Percentiles rank a stretch among this genome's conserved stretches.
phyloP scores from a whole-genome alignment of 371 early-diverging fungal genomes.

The Mucor velutinosus region DNA sequence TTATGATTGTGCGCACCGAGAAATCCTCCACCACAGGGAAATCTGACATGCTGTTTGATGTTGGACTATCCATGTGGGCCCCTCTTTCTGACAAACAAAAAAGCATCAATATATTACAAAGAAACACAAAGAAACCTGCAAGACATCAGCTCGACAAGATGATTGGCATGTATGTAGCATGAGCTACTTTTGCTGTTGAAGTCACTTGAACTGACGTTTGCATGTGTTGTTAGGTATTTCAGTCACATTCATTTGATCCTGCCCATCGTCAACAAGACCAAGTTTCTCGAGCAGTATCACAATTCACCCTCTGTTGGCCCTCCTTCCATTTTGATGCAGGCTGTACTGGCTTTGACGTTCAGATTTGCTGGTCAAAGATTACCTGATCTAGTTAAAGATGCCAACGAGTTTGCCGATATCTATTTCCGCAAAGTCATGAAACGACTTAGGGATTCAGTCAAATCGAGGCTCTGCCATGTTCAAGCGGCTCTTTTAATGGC shows the following conservation, averaged over 20 bases:
- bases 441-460: slow-evolving; percentile 32
- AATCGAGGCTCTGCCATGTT: slow-evolving; percentile 40
- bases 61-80: slow-evolving; percentile 33
- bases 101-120: not conserved
- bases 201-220: slow-evolving; percentile 46
- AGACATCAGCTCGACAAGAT: slow-evolving; percentile 19
- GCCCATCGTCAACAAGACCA: slow-evolving; percentile 56
- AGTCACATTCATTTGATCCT: slow-evolving; percentile 54
- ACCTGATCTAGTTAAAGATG: slow-evolving; percentile 24
- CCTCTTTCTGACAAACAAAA: not conserved
- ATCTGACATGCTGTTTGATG: slow-evolving; percentile 31
- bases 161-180: slow-evolving; percentile 18
- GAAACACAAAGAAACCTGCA: slow-evolving; percentile 6
- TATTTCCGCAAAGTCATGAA: slow-evolving; percentile 43
- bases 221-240: slow-evolving; percentile 57
- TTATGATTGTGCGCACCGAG: slow-evolving; percentile 43
- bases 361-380: slow-evolving; percentile 35
- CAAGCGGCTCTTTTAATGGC: slow-evolving; percentile 46
- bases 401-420: slow-evolving; percentile 31
- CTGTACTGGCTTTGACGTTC: slow-evolving; percentile 55
- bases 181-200: slow-evolving; percentile 2
- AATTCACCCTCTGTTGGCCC: slow-evolving; percentile 13
- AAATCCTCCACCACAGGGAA: slow-evolving; percentile 5
- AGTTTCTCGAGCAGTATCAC: slow-evolving; percentile 46
- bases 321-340: slow-evolving; percentile 41